Conservation (phyloP, 352 stramenopile species). For the Phytophthora crassamura region DNA sequence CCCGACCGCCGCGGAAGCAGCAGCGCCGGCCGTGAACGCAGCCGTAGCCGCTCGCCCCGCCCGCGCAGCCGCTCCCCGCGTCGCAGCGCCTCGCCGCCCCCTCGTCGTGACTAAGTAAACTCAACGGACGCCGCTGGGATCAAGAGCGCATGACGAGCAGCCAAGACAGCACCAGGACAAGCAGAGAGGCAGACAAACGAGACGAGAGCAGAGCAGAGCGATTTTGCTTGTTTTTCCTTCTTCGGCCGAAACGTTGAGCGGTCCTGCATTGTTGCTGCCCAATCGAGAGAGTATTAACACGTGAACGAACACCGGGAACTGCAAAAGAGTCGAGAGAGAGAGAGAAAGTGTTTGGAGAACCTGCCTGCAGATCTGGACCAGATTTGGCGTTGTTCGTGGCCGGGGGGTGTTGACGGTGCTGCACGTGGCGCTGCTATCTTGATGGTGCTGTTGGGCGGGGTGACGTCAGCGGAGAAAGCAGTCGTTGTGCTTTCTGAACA, state of each 20-base stretch:
- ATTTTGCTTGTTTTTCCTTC: slow-evolving; percentile 38
- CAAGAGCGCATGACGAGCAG: slow-evolving; percentile 10
- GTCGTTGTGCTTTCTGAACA: slow-evolving; percentile 33
- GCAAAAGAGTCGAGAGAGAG: slow-evolving; percentile 35
- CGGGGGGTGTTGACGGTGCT: slow-evolving; percentile 31
- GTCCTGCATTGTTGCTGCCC: slow-evolving; percentile 38
- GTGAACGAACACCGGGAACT: slow-evolving; percentile 35
- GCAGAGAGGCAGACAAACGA: slow-evolving; percentile 30
- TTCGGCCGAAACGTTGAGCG: slow-evolving; percentile 28
- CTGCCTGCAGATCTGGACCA: slow-evolving; percentile 31
- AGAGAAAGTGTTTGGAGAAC: slow-evolving; percentile 31
- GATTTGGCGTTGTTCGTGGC: slow-evolving; percentile 38
- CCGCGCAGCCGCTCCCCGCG: slow-evolving; percentile 54
- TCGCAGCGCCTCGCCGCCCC: slow-evolving; percentile 40
- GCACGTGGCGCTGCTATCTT: slow-evolving; percentile 29
- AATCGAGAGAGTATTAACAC: slow-evolving; percentile 40
- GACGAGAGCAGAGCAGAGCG: slow-evolving; percentile 28
- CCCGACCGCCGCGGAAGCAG: slow-evolving; percentile 46
- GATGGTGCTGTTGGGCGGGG: slow-evolving; percentile 24
- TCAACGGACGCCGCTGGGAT: not conserved
- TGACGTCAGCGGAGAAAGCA: slow-evolving; percentile 4
- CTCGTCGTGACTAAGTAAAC: slow-evolving; percentile 59
- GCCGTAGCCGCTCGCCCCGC: slow-evolving; percentile 40
- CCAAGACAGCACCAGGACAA: slow-evolving; percentile 14
- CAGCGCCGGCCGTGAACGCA: slow-evolving; percentile 46